Evolutionary conservation across 2,329 filamentous ascomycete species (phyloP), one percentile per base, ranked within the genome.

Genomic region (Ceratocystis cacaofunesta): DNA sequence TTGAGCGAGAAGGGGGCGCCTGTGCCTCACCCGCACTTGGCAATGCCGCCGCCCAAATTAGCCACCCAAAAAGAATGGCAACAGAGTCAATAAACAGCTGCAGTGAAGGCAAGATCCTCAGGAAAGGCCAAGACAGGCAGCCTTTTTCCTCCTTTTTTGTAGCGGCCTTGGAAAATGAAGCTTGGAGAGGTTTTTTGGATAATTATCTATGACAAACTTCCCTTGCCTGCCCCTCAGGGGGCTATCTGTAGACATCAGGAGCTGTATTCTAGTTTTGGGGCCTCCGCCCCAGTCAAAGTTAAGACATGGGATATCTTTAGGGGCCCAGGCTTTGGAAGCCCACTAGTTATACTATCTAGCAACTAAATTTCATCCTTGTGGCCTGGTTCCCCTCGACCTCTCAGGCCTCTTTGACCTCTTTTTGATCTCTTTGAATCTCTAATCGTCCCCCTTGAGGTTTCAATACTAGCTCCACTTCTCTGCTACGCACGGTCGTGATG

Each of bases 11-110:
- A 50, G 46, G 22, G 28, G 28, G 52, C 52, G 25, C 52, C 52
- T 58, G 52, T 58, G 52, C 52, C 52, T 58, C 52, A 58, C 52
- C 52, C 28, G 52, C 52, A 32, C 52, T 58, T 58, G 28, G 52
- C 52, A 58, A 58, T 15, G 22, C 15, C 52, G 22, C 15, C 52
- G 52, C 28, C 52, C 28, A 58, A 58, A 12, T 58, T 58, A 36
- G 52, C 25, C 17, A 17, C 52, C 52, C 52, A 52, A 25, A 15
- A 41, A 41, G 36, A 41, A 15, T 12, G 36, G 36, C 36, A 41
- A 7, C 10, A 10, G 10, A 15, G 10, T 12, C 10, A 41, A 41
- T 12, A 41, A 12, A 41, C 36, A 41, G 36, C 36, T 41, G 36
- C 36, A 15, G 12, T 41, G 36, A 41, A 5, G 15, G 3, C 3